Percentiles rank a stretch among this genome's conserved stretches.
Evolutionary conservation across 2,329 filamentous ascomycete genomes (phyloP).

Genomic region (Daldinia sp.): DNA sequence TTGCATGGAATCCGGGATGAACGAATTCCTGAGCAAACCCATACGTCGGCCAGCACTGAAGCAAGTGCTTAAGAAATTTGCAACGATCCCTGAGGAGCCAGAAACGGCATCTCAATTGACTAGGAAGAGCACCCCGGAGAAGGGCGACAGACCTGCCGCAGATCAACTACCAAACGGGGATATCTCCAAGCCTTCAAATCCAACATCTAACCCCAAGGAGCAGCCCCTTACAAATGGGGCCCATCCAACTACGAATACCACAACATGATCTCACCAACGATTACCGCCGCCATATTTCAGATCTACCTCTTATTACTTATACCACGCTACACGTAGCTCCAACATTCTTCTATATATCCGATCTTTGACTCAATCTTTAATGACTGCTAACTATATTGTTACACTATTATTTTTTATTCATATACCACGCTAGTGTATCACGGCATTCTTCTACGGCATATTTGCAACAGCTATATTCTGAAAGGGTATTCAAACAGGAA

Average conservation of each 20-base stretch:
- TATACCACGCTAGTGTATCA: neutral
- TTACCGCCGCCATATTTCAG: neutral
- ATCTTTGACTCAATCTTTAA: conserved; percentile 3
- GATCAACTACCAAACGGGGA: conserved; percentile 36
- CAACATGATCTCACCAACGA: conserved; percentile 9
- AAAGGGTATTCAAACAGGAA: conserved; percentile 10
- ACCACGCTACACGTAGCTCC: neutral
- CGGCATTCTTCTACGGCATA: conserved; percentile 2
- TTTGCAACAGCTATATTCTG: conserved; percentile 2
- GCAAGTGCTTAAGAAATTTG: conserved; percentile 85
- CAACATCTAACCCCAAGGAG: conserved; percentile 29
- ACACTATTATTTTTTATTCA: conserved; percentile 13
- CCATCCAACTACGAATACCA: conserved; percentile 22
- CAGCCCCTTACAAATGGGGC: conserved; percentile 28
- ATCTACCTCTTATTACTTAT: neutral
- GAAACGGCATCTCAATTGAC: conserved; percentile 55
- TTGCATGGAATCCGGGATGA: conserved; percentile 90
- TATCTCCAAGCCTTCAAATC: conserved; percentile 1
- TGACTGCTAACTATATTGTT: conserved; percentile 7
- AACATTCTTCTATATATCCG: conserved; percentile 1
- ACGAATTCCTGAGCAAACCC: conserved; percentile 83
- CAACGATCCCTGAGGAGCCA: conserved; percentile 81
- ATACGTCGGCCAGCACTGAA: conserved; percentile 88
- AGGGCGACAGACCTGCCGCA: conserved; percentile 26
- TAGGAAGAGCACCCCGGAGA: conserved; percentile 48